A percentile compares a stretch with the other conserved stretches of the same genome.
Conservation (phyloP, 2,329 filamentous ascomycete genomes). For the Colletotrichum sp. region DNA sequence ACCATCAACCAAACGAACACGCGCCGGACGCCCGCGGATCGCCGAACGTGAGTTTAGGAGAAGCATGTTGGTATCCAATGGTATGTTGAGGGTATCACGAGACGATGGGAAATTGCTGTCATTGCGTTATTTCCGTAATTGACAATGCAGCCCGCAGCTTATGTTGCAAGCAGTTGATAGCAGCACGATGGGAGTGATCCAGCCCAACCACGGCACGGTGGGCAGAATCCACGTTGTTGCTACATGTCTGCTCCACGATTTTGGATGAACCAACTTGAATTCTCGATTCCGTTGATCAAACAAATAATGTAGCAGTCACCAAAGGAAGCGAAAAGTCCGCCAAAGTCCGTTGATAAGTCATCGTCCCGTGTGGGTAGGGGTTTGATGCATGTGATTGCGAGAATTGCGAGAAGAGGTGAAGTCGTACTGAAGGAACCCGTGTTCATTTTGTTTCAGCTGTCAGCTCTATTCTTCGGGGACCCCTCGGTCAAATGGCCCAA, state of each 20-base stretch:
- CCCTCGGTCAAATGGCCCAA: neutral
- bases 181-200: neutral
- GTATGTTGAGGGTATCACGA: neutral
- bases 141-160: neutral
- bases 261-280: neutral
- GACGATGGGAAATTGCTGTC: neutral
- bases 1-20: neutral
- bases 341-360: neutral
- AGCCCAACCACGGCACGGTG: neutral
- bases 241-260: neutral
- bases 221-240: neutral
- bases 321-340: neutral
- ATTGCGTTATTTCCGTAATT: neutral
- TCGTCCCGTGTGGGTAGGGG: neutral
- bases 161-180: neutral
- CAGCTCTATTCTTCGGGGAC: neutral
- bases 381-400: neutral
- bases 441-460: neutral
- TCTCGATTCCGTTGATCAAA: neutral
- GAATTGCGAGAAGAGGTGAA: neutral
- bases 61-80: neutral
- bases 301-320: neutral
- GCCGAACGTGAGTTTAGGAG: neutral
- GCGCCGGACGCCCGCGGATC: neutral
- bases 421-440: neutral